Conservation (phyloP, 768 basidiomycete species). For the Suillus subaureus region DNA sequence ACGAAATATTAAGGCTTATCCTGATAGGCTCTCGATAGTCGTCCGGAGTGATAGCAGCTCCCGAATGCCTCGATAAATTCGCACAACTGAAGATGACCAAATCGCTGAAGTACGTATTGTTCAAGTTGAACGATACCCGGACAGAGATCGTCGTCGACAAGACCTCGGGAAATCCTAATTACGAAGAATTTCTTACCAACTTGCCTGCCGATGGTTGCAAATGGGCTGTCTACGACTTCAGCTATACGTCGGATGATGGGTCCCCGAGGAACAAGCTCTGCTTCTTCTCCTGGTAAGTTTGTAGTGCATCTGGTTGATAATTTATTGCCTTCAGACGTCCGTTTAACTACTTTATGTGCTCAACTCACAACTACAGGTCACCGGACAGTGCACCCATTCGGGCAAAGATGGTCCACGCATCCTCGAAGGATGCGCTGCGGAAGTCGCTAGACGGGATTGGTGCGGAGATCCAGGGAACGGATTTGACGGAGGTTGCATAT, state of each 20-base stretch:
- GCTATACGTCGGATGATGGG: constrained; percentile 71
- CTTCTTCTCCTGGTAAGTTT: constrained; percentile 83
- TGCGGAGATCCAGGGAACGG: constrained; percentile 86
- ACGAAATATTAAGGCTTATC: neutral
- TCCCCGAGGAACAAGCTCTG: constrained; percentile 82
- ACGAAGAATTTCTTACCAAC: constrained; percentile 72
- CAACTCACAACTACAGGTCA: constrained; percentile 53
- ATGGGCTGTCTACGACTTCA: constrained; percentile 94
- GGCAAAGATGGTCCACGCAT: constrained; percentile 91
- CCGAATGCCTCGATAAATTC: constrained; percentile 45
- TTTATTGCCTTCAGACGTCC: neutral
- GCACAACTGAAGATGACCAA: constrained; percentile 33
- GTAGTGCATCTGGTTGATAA: neutral
- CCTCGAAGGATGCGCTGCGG: constrained; percentile 82
- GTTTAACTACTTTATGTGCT: neutral
- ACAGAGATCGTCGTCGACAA: constrained; percentile 83
- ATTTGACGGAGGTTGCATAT: constrained; percentile 68
- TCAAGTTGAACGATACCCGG: constrained; percentile 56
- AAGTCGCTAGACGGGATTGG: constrained; percentile 74
- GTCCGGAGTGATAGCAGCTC: constrained; percentile 50
- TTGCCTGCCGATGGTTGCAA: constrained; percentile 77
- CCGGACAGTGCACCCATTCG: constrained; percentile 86
- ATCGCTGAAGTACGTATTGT: constrained; percentile 85
- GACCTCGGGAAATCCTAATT: constrained; percentile 50
- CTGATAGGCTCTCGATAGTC: constrained; percentile 20